These are phyloP conservation scores for Citrus trifoliata DNA, from an alignment of 345 rosid genomes.

Conservation along the genomic window DNA sequence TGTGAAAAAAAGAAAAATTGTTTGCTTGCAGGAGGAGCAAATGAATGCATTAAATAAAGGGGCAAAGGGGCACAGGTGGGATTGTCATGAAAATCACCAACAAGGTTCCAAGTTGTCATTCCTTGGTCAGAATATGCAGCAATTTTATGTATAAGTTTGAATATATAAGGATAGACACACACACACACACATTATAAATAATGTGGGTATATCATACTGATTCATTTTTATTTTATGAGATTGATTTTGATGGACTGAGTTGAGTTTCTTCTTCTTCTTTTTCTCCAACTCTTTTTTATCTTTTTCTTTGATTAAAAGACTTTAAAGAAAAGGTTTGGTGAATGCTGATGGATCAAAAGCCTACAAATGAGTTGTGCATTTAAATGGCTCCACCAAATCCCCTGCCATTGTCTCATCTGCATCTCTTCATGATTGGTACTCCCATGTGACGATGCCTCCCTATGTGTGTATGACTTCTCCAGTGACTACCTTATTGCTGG, in stretches of 20 bases:
- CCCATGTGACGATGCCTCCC: conserved; percentile 67
- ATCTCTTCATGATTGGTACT: conserved; percentile 37
- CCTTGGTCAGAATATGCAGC: conserved; percentile 16
- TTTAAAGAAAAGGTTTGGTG: not conserved
- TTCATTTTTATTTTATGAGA: not conserved
- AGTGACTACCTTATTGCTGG: not conserved
- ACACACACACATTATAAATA: not conserved
- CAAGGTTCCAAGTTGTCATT: conserved; percentile 35
- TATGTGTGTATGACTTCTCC: not conserved
- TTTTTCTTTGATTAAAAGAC: not conserved
- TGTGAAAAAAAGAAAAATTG: too few species aligned
- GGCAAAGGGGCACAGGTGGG: too few species aligned
- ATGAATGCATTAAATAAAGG: too few species aligned
- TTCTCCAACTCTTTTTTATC: not conserved
- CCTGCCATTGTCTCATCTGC: conserved; percentile 59
- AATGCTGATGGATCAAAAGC: conserved; percentile 17
- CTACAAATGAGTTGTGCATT: conserved; percentile 40
- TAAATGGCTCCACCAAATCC: conserved; percentile 66
- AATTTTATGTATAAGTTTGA: not conserved
- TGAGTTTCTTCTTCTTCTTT: not conserved
- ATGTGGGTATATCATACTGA: not conserved
- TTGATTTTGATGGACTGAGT: not conserved
- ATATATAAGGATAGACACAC: not conserved
- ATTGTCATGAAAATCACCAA: conserved; percentile 19
- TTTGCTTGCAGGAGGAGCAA: too few species aligned